Conservation (phyloP, 2,329 filamentous ascomycete species). For the Amauroascus niger region DNA sequence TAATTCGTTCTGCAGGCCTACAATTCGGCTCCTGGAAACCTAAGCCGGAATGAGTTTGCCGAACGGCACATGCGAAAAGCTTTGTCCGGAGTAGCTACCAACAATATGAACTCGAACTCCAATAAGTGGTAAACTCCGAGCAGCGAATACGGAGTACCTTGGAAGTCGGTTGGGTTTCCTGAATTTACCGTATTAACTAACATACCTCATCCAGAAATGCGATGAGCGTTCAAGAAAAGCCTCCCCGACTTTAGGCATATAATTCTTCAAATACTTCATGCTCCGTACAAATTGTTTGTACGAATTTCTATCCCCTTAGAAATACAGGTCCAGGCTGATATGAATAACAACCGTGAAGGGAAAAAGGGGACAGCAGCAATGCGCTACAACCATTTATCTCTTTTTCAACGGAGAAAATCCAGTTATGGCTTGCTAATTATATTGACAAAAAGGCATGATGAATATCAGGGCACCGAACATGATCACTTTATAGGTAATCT, state of each 20-base stretch:
- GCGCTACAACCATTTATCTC: too few species aligned
- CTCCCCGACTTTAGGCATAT: neutral
- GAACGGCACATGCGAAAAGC: constrained; percentile 1
- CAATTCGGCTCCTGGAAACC: neutral
- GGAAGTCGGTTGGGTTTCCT: neutral
- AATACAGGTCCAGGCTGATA: too few species aligned
- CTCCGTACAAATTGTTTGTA: too few species aligned
- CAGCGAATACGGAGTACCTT: neutral
- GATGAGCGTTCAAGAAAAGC: neutral
- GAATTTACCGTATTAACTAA: neutral
- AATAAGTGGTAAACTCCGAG: neutral
- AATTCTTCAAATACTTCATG: neutral
- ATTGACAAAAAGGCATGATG: too few species aligned
- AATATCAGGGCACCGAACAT: too few species aligned
- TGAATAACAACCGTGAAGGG: too few species aligned
- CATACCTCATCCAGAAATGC: neutral
- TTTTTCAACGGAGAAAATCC: too few species aligned
- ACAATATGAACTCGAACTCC: neutral
- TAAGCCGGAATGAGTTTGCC: neutral
- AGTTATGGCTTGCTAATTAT: too few species aligned
- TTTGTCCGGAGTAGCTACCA: too few species aligned
- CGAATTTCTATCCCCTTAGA: too few species aligned
- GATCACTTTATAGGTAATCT: too few species aligned
- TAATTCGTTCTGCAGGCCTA: neutral
- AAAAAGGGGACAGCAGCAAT: too few species aligned